Base-by-base conservation (phyloP, 306 rosid genomes). In the Cucurbita ficifolia region DNA sequence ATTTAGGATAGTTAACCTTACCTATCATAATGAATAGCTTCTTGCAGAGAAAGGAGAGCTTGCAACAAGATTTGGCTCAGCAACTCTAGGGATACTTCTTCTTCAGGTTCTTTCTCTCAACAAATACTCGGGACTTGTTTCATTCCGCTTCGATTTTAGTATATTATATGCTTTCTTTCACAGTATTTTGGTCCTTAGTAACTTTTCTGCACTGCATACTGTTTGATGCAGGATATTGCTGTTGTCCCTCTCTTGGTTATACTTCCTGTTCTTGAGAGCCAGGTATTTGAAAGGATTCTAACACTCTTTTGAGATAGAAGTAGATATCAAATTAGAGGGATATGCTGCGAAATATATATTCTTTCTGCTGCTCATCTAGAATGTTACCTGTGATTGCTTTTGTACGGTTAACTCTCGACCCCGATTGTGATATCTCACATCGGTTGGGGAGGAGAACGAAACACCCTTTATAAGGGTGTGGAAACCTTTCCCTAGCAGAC, bases 1-100 rank as follows among this genome's bases (percentile, higher is more conserved):
- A 73, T 40, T 65, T 75, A 29, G 65, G 75, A 75, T 52, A 46
- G 61, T 64, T 16, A 75, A 83, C 75, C 80, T 72, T 79, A 79
- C 83, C 57, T 77, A 59, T 77, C 54, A 76, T 67, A 79, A 72
- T 83, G 57, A 82, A 75, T 88, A 95, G 99, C 88, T 95, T 79
- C 97, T 95, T 88, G 97, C 97, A 85, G 99, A 95, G 83, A 95
- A 80, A 89, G 99, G 99, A 10, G 99, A 95, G 81, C 99, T 95
- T 60, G 95, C 99, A 49, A 95, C 99, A 75, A 89, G 96, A 84
- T 87, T 91, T 77, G 99, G 99, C 64, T 91, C 99, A 5, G 99
- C 99, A 82, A 95, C 99, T 63, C 79, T 95, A 77, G 99, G 99
- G 77, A 86, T 95, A 81, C 96, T 95, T 81, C 96, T 91, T 61